Conservation (phyloP, 768 basidiomycete species). For the Boletus rubroflammeus region DNA sequence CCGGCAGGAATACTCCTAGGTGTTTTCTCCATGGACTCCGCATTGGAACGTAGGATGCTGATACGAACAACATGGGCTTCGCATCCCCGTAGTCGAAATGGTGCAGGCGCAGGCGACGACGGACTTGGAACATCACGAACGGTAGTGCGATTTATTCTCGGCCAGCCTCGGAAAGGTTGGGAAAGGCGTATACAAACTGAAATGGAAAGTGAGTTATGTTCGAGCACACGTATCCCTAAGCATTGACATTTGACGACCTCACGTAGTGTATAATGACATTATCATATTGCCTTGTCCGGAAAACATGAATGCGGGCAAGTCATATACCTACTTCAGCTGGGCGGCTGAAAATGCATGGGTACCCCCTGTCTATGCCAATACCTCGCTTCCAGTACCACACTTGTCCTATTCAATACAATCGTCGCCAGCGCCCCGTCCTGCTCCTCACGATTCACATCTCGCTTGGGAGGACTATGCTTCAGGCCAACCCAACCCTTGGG, state of each 20-base stretch:
- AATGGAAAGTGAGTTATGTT: slow-evolving; percentile 72
- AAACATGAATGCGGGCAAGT: slow-evolving; percentile 97
- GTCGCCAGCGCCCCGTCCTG: slow-evolving; percentile 53
- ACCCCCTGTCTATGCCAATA: slow-evolving; percentile 63
- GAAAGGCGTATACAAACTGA: slow-evolving; percentile 79
- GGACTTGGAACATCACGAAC: slow-evolving; percentile 78
- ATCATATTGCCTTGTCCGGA: slow-evolving; percentile 79
- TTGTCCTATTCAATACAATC: slow-evolving; percentile 69
- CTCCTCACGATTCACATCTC: slow-evolving; percentile 66
- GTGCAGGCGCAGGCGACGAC: slow-evolving; percentile 65
- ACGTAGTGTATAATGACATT: slow-evolving; percentile 80
- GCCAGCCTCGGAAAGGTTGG: slow-evolving; percentile 76
- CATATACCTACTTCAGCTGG: slow-evolving; percentile 90
- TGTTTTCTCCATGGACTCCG: slow-evolving; percentile 85
- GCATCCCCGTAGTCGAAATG: slow-evolving; percentile 73
- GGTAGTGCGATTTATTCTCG: slow-evolving; percentile 85
- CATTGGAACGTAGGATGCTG: slow-evolving; percentile 80
- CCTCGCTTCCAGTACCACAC: slow-evolving; percentile 38
- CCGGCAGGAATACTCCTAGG: slow-evolving; percentile 88
- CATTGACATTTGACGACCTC: slow-evolving; percentile 2
- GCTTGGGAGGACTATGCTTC: slow-evolving; percentile 49
- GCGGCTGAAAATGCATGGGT: slow-evolving; percentile 89
- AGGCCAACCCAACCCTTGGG: slow-evolving; percentile 56
- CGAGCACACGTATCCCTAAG: neutral
- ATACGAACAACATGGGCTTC: slow-evolving; percentile 89